A percentile compares a stretch with the other conserved stretches of the same genome.
phyloP scores from a whole-genome alignment of 495 filamentous ascomycete species.

The Terfezia claveryi region DNA sequence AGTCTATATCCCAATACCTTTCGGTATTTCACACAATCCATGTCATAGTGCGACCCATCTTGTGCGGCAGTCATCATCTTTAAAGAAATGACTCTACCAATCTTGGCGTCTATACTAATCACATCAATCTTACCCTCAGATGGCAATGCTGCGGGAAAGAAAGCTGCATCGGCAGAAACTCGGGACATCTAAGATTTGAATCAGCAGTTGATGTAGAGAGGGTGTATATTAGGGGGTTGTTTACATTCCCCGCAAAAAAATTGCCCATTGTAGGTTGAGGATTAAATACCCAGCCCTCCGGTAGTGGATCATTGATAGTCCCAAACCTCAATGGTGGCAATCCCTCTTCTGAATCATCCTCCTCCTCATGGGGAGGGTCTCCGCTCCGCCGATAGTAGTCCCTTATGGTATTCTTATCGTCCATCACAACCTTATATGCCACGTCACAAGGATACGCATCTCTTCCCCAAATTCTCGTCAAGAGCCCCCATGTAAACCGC shows the following conservation, averaged over 20 bases:
- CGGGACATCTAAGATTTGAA: slow-evolving; percentile 43
- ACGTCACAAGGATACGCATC: slow-evolving; percentile 75
- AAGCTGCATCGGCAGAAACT: slow-evolving; percentile 67
- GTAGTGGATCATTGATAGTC: slow-evolving; percentile 52
- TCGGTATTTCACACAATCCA: slow-evolving; percentile 50
- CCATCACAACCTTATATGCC: slow-evolving; percentile 47
- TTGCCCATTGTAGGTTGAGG: slow-evolving; percentile 61
- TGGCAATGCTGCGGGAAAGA: slow-evolving; percentile 70
- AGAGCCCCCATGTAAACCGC: slow-evolving; percentile 67
- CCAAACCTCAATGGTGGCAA: slow-evolving; percentile 61
- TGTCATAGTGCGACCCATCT: slow-evolving; percentile 52
- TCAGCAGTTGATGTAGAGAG: not conserved
- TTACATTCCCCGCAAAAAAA: slow-evolving; percentile 76
- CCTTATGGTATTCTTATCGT: slow-evolving; percentile 53
- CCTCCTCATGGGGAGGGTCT: slow-evolving; percentile 12
- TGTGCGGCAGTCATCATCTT: slow-evolving; percentile 48
- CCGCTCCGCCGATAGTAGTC: slow-evolving; percentile 42
- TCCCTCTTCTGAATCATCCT: slow-evolving; percentile 21
- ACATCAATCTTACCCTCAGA: slow-evolving; percentile 74
- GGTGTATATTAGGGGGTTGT: slow-evolving; percentile 2
- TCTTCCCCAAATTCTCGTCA: slow-evolving; percentile 46
- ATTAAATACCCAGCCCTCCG: slow-evolving; percentile 47
- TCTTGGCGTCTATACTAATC: slow-evolving; percentile 54
- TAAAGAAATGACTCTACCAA: slow-evolving; percentile 39
- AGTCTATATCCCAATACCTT: slow-evolving; percentile 72